Base-by-base conservation (phyloP, 768 basidiomycete species). In the Tylopilus sp. region DNA sequence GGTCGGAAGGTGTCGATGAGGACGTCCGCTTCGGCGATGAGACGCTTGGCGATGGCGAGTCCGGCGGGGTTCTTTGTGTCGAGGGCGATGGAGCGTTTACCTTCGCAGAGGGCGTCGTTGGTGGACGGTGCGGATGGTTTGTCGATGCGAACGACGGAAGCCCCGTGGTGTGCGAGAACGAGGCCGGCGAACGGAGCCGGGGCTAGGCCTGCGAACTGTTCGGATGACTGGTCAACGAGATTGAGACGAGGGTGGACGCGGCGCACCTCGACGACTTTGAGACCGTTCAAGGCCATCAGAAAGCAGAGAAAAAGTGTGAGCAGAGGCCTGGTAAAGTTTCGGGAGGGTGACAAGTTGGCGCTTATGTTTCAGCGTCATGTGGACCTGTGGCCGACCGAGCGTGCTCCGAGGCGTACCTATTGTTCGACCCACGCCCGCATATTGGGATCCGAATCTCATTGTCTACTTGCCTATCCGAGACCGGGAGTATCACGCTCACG, bases 1-100 rank as follows among this genome's bases (percentile, higher is more conserved):
- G 90, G 89, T 43, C 90, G 75, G 67, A 87, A 93, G 1, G 91
- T 84, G 64, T 93, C 90, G 61, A 93, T 88, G 41, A 92, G 72
- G 16, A 92, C 78, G 67, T 93, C 90, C n/a, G 88, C 86, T 31
- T 76, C 68, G 26, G 73, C 65, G 22, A 92, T 79, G 53, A 93
- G 73, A 41, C 74, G 78, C 64, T 76, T 77, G 50, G 86, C 63
- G 19, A 83, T 64, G 19, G 76, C 77, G 38, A 79, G 67, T 29
- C 90, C 90, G 26, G 75, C 76, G 11, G 74, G 66, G 9, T 75
- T 65, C 72, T 92, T 92, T 17, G 83, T 76, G 60, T 88, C 80
- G 51, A 92, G 72, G 16, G 79, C 74, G 48, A 90, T 75, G n/a
- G 89, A 89, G 8, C 85, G 84, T 64, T 93, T 92, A 19, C 84